phyloP scores from a whole-genome alignment of 768 basidiomycete species.

The Suillus brevipes region DNA sequence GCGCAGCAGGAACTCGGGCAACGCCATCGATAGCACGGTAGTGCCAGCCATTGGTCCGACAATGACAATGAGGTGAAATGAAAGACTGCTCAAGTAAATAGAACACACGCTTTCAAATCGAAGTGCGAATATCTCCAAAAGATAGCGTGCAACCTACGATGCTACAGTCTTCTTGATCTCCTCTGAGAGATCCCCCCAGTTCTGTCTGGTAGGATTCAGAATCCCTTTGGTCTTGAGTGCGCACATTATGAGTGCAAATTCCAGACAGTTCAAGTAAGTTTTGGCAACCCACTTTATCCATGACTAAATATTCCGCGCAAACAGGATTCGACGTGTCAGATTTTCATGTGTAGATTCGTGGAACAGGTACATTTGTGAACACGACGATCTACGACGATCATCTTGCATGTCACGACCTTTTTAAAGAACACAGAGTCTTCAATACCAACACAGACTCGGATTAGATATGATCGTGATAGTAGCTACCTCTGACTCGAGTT shows the following conservation, averaged over 20 bases:
- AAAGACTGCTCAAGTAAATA: not conserved
- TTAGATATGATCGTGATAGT: no score
- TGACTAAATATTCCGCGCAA: not conserved
- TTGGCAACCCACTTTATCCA: not conserved
- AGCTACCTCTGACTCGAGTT: no score
- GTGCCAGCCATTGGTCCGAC: not conserved
- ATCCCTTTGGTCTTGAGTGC: not conserved
- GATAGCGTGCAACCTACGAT: not conserved
- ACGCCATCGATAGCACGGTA: not conserved
- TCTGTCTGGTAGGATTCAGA: not conserved
- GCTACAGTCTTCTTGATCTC: not conserved
- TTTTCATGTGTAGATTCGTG: no score
- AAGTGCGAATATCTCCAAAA: conserved; percentile 1
- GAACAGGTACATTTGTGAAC: no score
- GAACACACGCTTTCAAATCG: conserved; percentile 2
- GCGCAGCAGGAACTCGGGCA: not conserved
- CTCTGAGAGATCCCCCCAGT: not conserved
- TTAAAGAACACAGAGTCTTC: no score
- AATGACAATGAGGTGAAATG: not conserved
- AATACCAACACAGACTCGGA: no score
- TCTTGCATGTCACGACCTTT: no score
- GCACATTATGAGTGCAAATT: not conserved
- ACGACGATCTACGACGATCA: no score
- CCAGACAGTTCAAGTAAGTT: not conserved
- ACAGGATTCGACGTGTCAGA: not conserved